Evolutionary conservation across 371 early-diverging fungal species (phyloP).

Genomic region (Mucor mucedo): DNA sequence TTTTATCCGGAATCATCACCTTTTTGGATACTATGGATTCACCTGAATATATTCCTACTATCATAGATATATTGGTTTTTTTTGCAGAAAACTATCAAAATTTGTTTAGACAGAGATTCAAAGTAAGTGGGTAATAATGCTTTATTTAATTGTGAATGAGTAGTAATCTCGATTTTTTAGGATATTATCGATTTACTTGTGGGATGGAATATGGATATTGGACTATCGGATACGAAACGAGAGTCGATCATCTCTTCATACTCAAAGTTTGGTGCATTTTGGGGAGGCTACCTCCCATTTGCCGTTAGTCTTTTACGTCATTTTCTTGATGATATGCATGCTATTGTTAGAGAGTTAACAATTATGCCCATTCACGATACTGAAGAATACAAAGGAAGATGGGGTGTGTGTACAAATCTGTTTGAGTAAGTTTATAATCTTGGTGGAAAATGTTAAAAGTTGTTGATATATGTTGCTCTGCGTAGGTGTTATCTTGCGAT

Average conservation of each 20-base stretch:
- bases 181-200: constrained; percentile 68
- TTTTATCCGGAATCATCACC: constrained; percentile 34
- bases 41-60: constrained; percentile 35
- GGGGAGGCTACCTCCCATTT: constrained; percentile 39
- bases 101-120: constrained; percentile 40
- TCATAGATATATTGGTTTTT: constrained; percentile 31
- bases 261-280: constrained; percentile 28
- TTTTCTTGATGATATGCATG: constrained; percentile 50
- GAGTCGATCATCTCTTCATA: constrained; percentile 19
- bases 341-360: constrained; percentile 12
- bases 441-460: not conserved
- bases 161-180: constrained; percentile 29
- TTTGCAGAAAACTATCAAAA: constrained; percentile 34
- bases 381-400: constrained; percentile 17
- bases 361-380: not conserved
- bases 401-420: constrained; percentile 30
- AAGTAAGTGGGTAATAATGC: constrained; percentile 21
- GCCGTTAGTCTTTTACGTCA: constrained; percentile 55
- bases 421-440: constrained; percentile 24
- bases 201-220: constrained; percentile 71
- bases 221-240: constrained; percentile 44
- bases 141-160: constrained; percentile 14
- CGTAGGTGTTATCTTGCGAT: constrained; percentile 28
- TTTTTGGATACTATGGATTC: constrained; percentile 50
- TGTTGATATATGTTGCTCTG: not conserved